Base-by-base conservation (phyloP, 192 early-diverging fungal genomes). In the Mortierella claussenii region DNA sequence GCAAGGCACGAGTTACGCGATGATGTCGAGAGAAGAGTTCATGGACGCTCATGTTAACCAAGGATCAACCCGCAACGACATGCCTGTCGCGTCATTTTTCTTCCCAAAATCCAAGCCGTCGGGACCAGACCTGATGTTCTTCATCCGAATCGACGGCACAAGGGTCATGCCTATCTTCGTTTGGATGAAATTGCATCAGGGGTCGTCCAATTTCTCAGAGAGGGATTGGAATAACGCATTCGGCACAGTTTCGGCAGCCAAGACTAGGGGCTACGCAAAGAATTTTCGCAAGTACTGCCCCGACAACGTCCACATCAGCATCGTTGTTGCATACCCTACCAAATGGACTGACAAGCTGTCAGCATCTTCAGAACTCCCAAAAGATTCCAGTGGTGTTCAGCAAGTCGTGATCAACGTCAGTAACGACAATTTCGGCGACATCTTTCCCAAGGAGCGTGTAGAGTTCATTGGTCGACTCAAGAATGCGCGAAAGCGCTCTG, bases 401-500 rank as follows among this genome's bases (percentile, higher is more conserved):
- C 15, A 45, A 20, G 63, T 46, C 40, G 63, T 55, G 52, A 65
- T 65, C 10, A 13, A 10, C 21, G 21, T 65, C 53, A 47, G 63
- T 44, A 53, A 55, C 13, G 33, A 2, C 40, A 65, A 55, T 15
- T 65, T 65, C 23, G 13, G 51, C 43, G 12, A 64, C 0, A 53
- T 64, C n/a, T 53, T 54, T 17, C 49, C 44, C 53, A 32, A 47
- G 21, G 53, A 54, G 2, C 37, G 45, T 55, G 51, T 65, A 0
- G 21, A 46, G n/a, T 55, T 55, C 42, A 55, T 65, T 46, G 63
- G 47, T 5, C 15, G 43, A 33, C 52, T 55, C 30, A 65, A 55
- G 52, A 55, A 55, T 40, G 63, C 63, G 0, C 20, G 53, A 65
- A 65, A 65, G 17, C 63, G 53, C 30, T 24, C 44, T 36, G 45